A percentile compares a stretch with the other conserved stretches of the same genome.
Evolutionary conservation across 306 rosid genomes (phyloP).

Genomic region (Vigna trinervia): DNA sequence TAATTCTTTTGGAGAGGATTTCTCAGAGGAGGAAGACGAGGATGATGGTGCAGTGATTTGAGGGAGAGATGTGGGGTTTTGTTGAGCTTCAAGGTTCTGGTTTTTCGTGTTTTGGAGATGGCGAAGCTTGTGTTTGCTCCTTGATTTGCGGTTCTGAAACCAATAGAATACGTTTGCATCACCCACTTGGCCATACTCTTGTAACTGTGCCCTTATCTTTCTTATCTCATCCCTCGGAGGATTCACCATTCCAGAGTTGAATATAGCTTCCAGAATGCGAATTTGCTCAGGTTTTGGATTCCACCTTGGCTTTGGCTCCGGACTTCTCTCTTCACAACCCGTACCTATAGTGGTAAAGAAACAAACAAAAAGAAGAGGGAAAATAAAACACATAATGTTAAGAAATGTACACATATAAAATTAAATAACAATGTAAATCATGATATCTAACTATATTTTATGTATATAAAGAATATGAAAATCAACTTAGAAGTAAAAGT

Average conservation of each 20-base stretch:
- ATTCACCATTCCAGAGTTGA: conserved; percentile 97
- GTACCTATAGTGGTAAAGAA: not conserved
- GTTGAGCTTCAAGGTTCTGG: conserved; percentile 44
- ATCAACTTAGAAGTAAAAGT: not conserved
- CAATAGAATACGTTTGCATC: conserved; percentile 97
- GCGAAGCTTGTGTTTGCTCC: conserved; percentile 98
- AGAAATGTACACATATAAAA: not conserved
- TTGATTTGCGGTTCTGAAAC: conserved; percentile 96
- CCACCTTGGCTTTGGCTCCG: conserved; percentile 98
- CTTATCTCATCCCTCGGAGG: conserved; percentile 96
- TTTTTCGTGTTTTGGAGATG: conserved; percentile 75
- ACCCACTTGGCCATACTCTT: conserved; percentile 95
- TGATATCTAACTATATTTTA: conserved; percentile 1
- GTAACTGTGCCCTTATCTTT: conserved; percentile 85
- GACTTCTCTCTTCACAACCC: conserved; percentile 85
- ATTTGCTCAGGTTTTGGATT: conserved; percentile 96
- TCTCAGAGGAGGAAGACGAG: conserved; percentile 80
- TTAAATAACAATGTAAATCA: not conserved
- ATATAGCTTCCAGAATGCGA: conserved; percentile 84
- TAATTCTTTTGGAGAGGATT: conserved; percentile 61
- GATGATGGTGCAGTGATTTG: conserved; percentile 25
- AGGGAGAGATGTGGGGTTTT: conserved; percentile 31
- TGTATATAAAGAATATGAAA: not conserved
- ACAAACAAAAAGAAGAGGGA: no score
- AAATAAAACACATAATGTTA: not conserved